A percentile compares a stretch with the other conserved stretches of the same genome.
phyloP scores from a whole-genome alignment of 306 rosid species.

The Sesbania bispinosa region DNA sequence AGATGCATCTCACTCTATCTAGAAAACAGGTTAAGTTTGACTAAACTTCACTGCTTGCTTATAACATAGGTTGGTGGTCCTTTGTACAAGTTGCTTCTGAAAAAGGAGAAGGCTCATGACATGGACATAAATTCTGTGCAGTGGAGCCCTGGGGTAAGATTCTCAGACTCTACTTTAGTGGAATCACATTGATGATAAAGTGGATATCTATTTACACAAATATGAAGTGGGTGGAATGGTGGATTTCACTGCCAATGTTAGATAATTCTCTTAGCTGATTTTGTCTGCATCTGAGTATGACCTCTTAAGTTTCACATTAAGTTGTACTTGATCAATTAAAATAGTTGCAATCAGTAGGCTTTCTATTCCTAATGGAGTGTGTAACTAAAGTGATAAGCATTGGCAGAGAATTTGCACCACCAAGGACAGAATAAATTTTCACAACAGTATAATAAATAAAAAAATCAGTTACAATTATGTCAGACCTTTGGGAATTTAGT shows the following conservation, averaged over 20 bases:
- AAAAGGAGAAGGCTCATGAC: constrained; percentile 76
- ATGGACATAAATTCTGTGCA: constrained; percentile 83
- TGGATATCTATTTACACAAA: neutral
- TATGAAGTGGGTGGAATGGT: constrained; percentile 5
- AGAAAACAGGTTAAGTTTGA: constrained; percentile 3
- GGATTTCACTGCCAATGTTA: constrained; percentile 15
- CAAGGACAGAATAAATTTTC: neutral
- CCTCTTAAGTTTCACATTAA: neutral
- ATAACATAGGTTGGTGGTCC: constrained; percentile 58
- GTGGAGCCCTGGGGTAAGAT: constrained; percentile 90
- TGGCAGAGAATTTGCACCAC: constrained; percentile 1
- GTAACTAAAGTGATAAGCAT: neutral
- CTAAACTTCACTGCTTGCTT: constrained; percentile 5
- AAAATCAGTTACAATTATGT: neutral
- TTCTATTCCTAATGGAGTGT: neutral
- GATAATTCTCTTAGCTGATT: constrained; percentile 5
- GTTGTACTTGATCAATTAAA: neutral
- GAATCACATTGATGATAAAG: neutral
- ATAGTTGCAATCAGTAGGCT: neutral
- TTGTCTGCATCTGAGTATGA: neutral
- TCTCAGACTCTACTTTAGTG: constrained; percentile 24
- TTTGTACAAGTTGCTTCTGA: constrained; percentile 59
- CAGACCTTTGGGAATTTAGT: neutral
- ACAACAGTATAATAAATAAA: neutral
- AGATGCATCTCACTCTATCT: constrained; percentile 24